These are phyloP conservation scores for Penicillium pulvis DNA, from an alignment of 495 filamentous ascomycete genomes.

Conservation along the genomic window DNA sequence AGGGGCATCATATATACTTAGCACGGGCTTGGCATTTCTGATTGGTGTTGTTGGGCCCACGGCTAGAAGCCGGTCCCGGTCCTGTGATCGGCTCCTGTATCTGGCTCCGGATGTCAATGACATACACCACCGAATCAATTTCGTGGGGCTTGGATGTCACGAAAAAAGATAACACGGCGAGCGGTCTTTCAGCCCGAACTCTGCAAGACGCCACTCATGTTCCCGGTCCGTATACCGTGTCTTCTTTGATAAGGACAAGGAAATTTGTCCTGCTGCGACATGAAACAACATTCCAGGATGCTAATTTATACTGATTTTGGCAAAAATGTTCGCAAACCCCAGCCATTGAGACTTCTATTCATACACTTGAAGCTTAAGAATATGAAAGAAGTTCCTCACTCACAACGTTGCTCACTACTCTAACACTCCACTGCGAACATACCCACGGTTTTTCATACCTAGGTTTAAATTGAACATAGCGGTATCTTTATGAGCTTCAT, in stretches of 20 bases:
- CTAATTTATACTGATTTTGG: too few species aligned
- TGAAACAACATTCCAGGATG: too few species aligned
- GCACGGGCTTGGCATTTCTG: background rate
- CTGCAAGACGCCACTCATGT: conserved; percentile 18
- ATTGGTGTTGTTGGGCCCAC: conserved; percentile 1
- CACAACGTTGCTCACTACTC: too few species aligned
- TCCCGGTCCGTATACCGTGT: conserved; percentile 18
- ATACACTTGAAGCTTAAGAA: too few species aligned
- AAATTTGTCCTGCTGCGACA: background rate
- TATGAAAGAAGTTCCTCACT: too few species aligned
- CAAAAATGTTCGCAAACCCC: too few species aligned
- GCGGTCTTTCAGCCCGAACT: conserved; percentile 21
- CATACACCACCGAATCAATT: background rate
- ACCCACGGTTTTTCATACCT: too few species aligned
- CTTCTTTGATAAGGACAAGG: background rate
- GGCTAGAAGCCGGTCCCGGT: background rate
- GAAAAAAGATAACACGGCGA: conserved; percentile 10
- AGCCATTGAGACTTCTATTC: too few species aligned
- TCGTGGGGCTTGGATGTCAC: background rate
- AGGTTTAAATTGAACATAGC: too few species aligned
- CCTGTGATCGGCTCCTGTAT: conserved; percentile 1
- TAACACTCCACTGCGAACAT: too few species aligned
- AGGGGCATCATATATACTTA: conserved; percentile 15
- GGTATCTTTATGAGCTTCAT: too few species aligned
- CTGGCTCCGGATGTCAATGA: background rate